These are phyloP conservation scores for Stephanodiscus minutulus DNA, from an alignment of 108 stramenopile genomes.

Conservation along the genomic window DNA sequence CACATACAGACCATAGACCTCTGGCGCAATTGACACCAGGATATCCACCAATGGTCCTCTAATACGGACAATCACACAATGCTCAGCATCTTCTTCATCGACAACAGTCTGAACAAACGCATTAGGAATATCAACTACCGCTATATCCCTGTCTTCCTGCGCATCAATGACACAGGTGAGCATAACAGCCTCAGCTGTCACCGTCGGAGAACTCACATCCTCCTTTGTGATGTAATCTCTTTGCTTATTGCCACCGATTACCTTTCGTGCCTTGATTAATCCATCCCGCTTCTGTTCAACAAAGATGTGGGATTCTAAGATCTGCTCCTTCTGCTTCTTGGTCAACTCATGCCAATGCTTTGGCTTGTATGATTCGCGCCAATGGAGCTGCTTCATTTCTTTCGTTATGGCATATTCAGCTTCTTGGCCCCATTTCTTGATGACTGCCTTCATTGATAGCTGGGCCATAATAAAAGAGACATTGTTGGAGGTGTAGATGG, in stretches of 20 bases:
- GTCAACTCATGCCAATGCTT: no score
- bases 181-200: constrained; percentile 24
- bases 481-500: no score
- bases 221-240: constrained; percentile 32
- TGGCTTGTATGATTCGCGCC: no score
- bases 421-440: no score
- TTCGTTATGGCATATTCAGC: no score
- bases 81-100: constrained; percentile 12
- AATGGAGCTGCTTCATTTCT: no score
- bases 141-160: constrained; percentile 47
- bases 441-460: no score
- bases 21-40: constrained; percentile 28
- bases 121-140: constrained; percentile 50
- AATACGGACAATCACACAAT: constrained; percentile 17
- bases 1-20: constrained; percentile 25
- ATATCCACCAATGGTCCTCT: constrained; percentile 32
- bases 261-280: no score
- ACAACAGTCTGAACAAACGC: constrained; percentile 54
- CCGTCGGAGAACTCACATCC: constrained; percentile 38
- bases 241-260: constrained; percentile 7
- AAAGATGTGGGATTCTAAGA: no score
- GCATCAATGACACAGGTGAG: constrained; percentile 50
- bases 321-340: no score
- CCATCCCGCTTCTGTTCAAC: no score
- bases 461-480: no score